phyloP scores from a whole-genome alignment of 2,329 filamentous ascomycete genomes.

The Trichoderma atrobrunneum region DNA sequence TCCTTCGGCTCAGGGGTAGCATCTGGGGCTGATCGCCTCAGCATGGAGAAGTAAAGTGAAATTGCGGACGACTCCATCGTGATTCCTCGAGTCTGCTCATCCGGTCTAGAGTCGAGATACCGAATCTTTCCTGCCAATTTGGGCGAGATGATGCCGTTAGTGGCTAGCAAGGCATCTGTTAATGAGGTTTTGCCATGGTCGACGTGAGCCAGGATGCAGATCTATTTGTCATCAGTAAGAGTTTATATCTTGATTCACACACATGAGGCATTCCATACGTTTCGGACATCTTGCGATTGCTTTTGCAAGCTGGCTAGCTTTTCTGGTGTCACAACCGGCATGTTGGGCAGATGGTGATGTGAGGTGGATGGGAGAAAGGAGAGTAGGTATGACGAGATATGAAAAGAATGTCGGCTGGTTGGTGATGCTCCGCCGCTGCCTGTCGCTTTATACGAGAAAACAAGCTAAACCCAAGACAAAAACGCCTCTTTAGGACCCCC shows the following conservation, averaged over 20 bases:
- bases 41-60: slow-evolving; percentile 90
- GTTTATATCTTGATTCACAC: not conserved
- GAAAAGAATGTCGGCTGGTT: not conserved
- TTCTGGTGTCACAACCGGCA: slow-evolving; percentile 90
- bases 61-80: slow-evolving; percentile 99
- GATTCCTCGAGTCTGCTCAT: slow-evolving; percentile 93
- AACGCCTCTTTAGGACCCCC: not conserved
- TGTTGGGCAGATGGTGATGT: slow-evolving; percentile 41
- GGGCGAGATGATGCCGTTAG: slow-evolving; percentile 98
- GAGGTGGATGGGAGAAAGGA: not conserved
- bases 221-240: slow-evolving; percentile 47
- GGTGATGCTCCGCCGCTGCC: not conserved
- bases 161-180: slow-evolving; percentile 92
- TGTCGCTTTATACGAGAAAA: not conserved
- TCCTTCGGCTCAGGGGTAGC: slow-evolving; percentile 72
- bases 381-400: not conserved
- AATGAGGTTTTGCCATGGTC: slow-evolving; percentile 98
- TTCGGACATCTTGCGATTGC: slow-evolving; percentile 84
- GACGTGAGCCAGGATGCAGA: slow-evolving; percentile 93
- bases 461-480: not conserved
- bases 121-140: slow-evolving; percentile 97
- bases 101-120: slow-evolving; percentile 92
- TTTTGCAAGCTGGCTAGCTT: slow-evolving; percentile 88
- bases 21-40: slow-evolving; percentile 69
- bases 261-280: slow-evolving; percentile 57